phyloP scores from a whole-genome alignment of 768 basidiomycete genomes.

The Russula lepida region DNA sequence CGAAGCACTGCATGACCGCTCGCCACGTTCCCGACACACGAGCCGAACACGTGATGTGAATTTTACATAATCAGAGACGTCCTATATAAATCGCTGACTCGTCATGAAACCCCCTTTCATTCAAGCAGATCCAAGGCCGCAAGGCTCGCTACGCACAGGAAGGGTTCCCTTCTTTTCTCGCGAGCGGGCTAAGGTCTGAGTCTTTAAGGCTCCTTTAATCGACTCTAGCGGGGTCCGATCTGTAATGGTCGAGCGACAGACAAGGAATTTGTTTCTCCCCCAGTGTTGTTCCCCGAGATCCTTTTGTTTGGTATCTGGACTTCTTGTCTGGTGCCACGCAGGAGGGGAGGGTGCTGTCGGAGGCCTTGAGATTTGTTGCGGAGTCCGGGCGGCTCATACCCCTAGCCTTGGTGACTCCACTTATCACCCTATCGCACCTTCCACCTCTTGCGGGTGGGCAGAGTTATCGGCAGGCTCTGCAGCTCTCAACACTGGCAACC shows the following conservation, averaged over 20 bases:
- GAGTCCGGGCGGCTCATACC: slow-evolving; percentile 12
- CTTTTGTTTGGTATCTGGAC: slow-evolving; percentile 33
- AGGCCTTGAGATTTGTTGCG: slow-evolving; percentile 19
- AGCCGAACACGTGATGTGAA: slow-evolving; percentile 12
- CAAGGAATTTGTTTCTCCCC: slow-evolving; percentile 43
- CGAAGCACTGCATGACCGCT: background rate
- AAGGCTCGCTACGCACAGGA: slow-evolving; percentile 56
- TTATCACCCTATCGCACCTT: slow-evolving; percentile 16
- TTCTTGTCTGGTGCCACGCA: slow-evolving; percentile 5
- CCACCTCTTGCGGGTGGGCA: slow-evolving; percentile 14
- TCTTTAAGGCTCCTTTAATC: slow-evolving; percentile 53
- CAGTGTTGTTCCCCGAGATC: slow-evolving; percentile 37
- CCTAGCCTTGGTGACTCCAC: background rate
- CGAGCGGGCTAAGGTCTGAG: slow-evolving; percentile 85
- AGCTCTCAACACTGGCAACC: background rate
- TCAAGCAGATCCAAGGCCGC: slow-evolving; percentile 50
- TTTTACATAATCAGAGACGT: background rate
- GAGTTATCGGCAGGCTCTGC: slow-evolving; percentile 8
- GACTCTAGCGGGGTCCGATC: slow-evolving; percentile 55
- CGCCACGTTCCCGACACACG: background rate
- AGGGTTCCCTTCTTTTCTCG: slow-evolving; percentile 28
- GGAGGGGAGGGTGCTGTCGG: slow-evolving; percentile 15
- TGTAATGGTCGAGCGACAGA: slow-evolving; percentile 53
- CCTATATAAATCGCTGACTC: background rate
- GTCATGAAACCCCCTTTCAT: background rate